Evolutionary conservation across 345 rosid genomes (phyloP).

Genomic region (Gossypioides kirkii): DNA sequence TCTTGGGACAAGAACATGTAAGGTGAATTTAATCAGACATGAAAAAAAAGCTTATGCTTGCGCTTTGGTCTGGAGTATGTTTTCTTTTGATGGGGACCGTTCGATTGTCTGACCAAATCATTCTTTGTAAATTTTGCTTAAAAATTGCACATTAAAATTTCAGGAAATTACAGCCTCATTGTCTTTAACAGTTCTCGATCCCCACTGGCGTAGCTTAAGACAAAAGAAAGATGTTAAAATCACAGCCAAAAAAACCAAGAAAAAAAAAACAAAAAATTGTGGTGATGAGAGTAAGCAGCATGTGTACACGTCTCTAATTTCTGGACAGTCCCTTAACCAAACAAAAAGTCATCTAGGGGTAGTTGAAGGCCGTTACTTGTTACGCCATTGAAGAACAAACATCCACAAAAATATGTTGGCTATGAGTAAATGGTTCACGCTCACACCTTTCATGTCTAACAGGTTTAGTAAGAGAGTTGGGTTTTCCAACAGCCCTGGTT

Average conservation of each 20-base stretch:
- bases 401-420: conserved; percentile 23
- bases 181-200: neutral
- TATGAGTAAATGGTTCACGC: conserved; percentile 18
- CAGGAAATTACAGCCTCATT: neutral
- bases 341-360: neutral
- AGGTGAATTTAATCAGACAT: neutral
- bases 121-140: neutral
- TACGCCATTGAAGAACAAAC: neutral
- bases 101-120: conserved; percentile 1
- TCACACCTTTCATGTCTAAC: conserved; percentile 2
- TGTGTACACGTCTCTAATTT: conserved; percentile 5
- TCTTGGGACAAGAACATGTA: neutral
- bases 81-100: conserved; percentile 3
- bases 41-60: neutral
- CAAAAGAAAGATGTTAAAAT: neutral
- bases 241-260: neutral
- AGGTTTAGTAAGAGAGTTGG: conserved; percentile 4
- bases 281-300: neutral
- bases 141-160: neutral
- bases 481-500: conserved; percentile 10
- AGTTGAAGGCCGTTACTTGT: neutral
- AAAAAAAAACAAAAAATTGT: neutral
- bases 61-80: neutral
- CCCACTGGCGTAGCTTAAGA: neutral
- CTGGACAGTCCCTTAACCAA: neutral